A percentile compares a stretch with the other conserved stretches of the same genome.
Evolutionary conservation across 1,284 basidiomycete genomes (phyloP).

Genomic region (Trichosporon sp.): DNA sequence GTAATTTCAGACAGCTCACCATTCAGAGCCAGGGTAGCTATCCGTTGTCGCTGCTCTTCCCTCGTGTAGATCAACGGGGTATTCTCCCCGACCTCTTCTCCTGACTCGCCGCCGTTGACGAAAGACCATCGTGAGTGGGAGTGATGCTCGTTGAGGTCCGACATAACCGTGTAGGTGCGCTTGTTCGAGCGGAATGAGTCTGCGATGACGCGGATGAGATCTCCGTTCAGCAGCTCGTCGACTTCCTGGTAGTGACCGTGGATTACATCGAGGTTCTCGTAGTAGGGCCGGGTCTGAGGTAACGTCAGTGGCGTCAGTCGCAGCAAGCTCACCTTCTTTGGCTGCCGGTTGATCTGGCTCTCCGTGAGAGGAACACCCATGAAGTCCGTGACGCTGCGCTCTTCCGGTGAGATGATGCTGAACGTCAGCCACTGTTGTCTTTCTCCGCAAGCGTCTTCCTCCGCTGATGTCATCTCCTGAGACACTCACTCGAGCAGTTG

Average conservation of each 20-base stretch:
- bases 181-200: slow-evolving; percentile 40
- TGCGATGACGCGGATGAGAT: slow-evolving; percentile 51
- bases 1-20: slow-evolving; percentile 33
- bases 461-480: background rate
- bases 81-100: slow-evolving; percentile 30
- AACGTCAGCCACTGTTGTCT: background rate
- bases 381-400: slow-evolving; percentile 43
- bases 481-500: slow-evolving; percentile 24
- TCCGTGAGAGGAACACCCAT: slow-evolving; percentile 42
- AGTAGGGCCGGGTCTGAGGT: slow-evolving; percentile 49
- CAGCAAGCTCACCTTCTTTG: slow-evolving; percentile 45
- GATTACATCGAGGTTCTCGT: slow-evolving; percentile 45
- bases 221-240: slow-evolving; percentile 51
- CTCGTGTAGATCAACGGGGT: slow-evolving; percentile 37
- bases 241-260: slow-evolving; percentile 53
- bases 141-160: background rate
- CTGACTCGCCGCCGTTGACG: slow-evolving; percentile 18
- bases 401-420: slow-evolving; percentile 44
- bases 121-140: slow-evolving; percentile 2
- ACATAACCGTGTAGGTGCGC: slow-evolving; percentile 10
- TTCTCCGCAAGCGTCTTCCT: background rate
- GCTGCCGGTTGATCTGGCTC: slow-evolving; percentile 44
- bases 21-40: slow-evolving; percentile 50
- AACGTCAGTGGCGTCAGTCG: slow-evolving; percentile 14
- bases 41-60: slow-evolving; percentile 46